A percentile compares a stretch with the other conserved stretches of the same genome.
These are phyloP conservation scores for Misopates orontium DNA, from an alignment of 257 asterid genomes.

Conservation along the genomic window DNA sequence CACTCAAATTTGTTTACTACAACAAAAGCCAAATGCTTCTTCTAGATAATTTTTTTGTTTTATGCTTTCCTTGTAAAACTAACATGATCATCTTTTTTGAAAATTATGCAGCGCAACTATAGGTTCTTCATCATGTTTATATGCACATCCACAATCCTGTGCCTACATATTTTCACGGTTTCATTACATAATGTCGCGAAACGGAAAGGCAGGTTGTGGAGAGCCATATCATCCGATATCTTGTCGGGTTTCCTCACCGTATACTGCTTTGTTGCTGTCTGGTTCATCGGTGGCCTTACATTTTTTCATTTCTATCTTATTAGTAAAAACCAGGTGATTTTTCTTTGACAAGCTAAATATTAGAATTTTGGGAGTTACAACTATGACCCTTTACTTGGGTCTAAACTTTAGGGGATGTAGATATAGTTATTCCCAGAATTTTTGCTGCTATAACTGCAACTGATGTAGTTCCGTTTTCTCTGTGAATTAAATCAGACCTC, in stretches of 20 bases:
- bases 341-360: constrained; percentile 6
- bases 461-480: not conserved
- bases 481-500: not conserved
- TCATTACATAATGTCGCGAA: constrained; percentile 65
- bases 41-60: no score
- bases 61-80: constrained; percentile 7
- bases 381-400: no score
- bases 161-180: constrained; percentile 54
- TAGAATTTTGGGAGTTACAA: no score
- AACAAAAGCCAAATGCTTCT: no score
- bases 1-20: no score
- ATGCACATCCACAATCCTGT: constrained; percentile 71
- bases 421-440: no score
- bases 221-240: constrained; percentile 53
- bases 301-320: constrained; percentile 81
- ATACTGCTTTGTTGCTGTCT: constrained; percentile 76
- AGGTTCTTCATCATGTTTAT: constrained; percentile 79
- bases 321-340: constrained; percentile 63
- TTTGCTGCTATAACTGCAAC: no score
- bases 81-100: constrained; percentile 13
- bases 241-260: constrained; percentile 65
- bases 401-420: no score
- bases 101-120: constrained; percentile 76
- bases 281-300: constrained; percentile 93
- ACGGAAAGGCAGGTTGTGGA: constrained; percentile 47